phyloP scores from a whole-genome alignment of 208 protist species.

The Crithidia thermophila region DNA sequence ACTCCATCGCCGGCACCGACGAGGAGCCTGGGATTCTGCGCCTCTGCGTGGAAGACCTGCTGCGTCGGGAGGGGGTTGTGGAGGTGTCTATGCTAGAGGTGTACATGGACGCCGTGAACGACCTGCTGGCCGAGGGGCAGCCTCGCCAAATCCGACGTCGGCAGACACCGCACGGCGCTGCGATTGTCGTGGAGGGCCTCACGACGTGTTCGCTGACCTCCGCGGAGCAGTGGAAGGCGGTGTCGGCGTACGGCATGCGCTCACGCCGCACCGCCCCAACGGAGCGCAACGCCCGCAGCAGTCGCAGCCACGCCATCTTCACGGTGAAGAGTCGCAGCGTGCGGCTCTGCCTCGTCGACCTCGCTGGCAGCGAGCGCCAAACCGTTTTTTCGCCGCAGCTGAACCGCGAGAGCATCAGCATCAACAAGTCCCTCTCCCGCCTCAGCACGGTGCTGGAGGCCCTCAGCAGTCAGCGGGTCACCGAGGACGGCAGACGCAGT shows the following conservation, averaged over 20 bases:
- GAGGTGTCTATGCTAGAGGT: conserved; percentile 89
- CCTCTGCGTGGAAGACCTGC: conserved; percentile 67
- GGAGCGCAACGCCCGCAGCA: conserved; percentile 90
- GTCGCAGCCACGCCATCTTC: conserved; percentile 93
- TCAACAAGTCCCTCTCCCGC: conserved; percentile 90
- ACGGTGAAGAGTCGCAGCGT: conserved; percentile 82
- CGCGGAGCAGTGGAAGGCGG: conserved; percentile 68
- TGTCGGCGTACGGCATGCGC: conserved; percentile 73
- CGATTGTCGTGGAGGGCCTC: conserved; percentile 77
- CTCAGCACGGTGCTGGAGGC: conserved; percentile 90
- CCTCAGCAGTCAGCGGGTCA: conserved; percentile 55
- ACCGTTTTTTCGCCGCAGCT: conserved; percentile 81
- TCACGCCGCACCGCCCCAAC: conserved; percentile 86
- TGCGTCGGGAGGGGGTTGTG: conserved; percentile 71
- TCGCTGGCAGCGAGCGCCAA: conserved; percentile 90
- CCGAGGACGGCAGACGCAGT: conserved; percentile 40
- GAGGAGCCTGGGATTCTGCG: conserved; percentile 73
- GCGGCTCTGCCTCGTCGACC: conserved; percentile 85
- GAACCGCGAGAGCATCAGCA: conserved; percentile 89
- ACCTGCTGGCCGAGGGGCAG: conserved; percentile 73
- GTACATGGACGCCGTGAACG: conserved; percentile 81
- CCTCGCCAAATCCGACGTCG: conserved; percentile 55
- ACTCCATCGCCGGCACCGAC: conserved; percentile 76
- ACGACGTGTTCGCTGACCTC: conserved; percentile 65
- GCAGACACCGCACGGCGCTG: conserved; percentile 27